Base-by-base conservation (phyloP, 2,329 filamentous ascomycete species). In the Fusarium redolens region DNA sequence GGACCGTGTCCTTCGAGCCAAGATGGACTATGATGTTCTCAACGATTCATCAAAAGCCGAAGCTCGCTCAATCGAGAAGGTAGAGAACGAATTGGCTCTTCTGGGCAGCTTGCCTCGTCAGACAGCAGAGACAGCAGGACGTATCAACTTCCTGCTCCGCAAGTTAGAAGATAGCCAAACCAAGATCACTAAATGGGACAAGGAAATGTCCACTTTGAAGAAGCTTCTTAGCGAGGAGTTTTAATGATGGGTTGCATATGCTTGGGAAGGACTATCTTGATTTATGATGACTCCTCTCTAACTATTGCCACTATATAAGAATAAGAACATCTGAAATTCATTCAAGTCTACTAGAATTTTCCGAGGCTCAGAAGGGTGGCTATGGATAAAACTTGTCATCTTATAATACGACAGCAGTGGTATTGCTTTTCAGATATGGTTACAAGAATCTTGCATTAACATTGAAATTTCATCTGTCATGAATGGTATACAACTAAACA, bases 111-210 rank as follows among this genome's bases (percentile, higher is more conserved):
- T 97, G 75, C 92, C 92, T 11, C 91, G 87, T 56, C 90, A 93
- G 80, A 93, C 94, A 2, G 82, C 84, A 25, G 92, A 96, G 85
- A 85, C 93, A 33, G 85, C 84, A 1, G 87, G 88, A 1, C 85
- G 96, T 38, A 86, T 94, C 5, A 84, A 88, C 63, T 98, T 93
- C 83, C 83, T 98, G 72, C 81, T 97, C 51, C 81, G 79, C 2
- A 97, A 97, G 84, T 82, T 97, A 68, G 86, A 90, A 74, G 84
- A 80, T n/a, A 91, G 92, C 68, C 95, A 98, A 84, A 81, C 80
- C 58, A 96, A 92, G 85, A 90, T 98, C 67, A 87, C 90, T 75
- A 86, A 83, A 59, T 93, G 92, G 79, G 95, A 98, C 82, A 85
- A 81, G 75, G 91, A 97, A 79, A 93, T 92, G 81, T 89, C 82